Base-by-base conservation (phyloP, 192 early-diverging fungal genomes). In the Backusella morwellensis region DNA sequence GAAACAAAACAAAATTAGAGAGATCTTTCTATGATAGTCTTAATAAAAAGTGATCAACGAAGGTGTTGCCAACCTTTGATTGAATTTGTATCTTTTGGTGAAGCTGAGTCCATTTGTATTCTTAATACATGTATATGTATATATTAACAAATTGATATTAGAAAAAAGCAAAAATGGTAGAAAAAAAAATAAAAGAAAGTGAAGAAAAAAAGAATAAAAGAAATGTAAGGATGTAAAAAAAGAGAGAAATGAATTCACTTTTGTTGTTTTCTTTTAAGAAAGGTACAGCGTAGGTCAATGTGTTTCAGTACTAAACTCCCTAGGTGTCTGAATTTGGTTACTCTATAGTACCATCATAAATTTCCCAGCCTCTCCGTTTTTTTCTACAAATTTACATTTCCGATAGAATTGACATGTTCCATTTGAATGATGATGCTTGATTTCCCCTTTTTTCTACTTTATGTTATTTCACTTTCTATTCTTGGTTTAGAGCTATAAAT, bases 271-370 rank as follows among this genome's bases (percentile, higher is more conserved):
- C 35, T 75, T 67, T 75, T 66, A 66, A 19, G 36, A 68, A 67
- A 75, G 21, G 56, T 75, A 75, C 63, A 75, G 42, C 66, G 74
- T 75, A 75, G 59, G 66, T 75, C 74, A 75, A 68, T 68, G 66
- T 75, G 74, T 75, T 75, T 75, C 74, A 75, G 29, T 75, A 75
- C 74, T 75, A 75, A 75, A 44, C 40, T 75, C 59, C 74, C 74
- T 41, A 68, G 12, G 41, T 36, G 17, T 67, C 74, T 75, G 66
- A 40, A 67, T 75, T 68, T 75, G 59, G 74, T 75, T 75, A 75
- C 66, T 71, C 14, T 9, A 26, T 71, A 44, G n/a, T 41, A 29
- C 56, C 56, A 21, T 69, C 36, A 40, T 17, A 23, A 40, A 70
- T 70, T 70, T 70, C 68, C 68, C 68, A 75, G 52, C 40, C 68